These are phyloP conservation scores for Zanthoxylum bungeanum DNA, from an alignment of 345 rosid genomes.

Conservation along the genomic window DNA sequence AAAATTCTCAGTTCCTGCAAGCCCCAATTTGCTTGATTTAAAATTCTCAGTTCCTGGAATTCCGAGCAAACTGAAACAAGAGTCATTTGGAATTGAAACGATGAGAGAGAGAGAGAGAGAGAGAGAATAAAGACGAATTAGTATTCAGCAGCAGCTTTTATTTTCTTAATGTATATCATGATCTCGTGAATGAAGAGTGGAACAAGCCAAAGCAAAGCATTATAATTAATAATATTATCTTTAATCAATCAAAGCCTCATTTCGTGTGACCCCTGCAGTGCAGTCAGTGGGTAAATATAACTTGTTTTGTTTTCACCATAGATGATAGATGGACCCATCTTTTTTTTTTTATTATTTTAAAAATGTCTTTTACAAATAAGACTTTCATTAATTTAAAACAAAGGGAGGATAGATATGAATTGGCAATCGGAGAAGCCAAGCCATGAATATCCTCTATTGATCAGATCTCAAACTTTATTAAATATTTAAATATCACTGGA, in stretches of 20 bases:
- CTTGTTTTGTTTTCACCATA: background rate
- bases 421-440: no score
- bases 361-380: no score
- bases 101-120: background rate
- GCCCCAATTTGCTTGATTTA: background rate
- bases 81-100: background rate
- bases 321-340: background rate
- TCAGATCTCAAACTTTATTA: no score
- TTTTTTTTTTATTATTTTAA: no score
- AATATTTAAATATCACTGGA: background rate
- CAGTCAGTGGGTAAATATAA: background rate
- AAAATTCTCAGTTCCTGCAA: background rate
- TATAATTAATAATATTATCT: no score
- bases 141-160: constrained; percentile 13
- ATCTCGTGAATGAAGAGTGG: constrained; percentile 19
- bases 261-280: no score
- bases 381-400: no score
- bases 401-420: no score
- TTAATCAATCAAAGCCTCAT: no score
- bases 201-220: background rate
- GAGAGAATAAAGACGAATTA: constrained; percentile 28
- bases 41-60: background rate
- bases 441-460: no score
- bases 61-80: background rate
- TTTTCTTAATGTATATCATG: background rate